phyloP scores from a whole-genome alignment of 164 flowering plant genomes.

The Tinospora cordifolia region DNA sequence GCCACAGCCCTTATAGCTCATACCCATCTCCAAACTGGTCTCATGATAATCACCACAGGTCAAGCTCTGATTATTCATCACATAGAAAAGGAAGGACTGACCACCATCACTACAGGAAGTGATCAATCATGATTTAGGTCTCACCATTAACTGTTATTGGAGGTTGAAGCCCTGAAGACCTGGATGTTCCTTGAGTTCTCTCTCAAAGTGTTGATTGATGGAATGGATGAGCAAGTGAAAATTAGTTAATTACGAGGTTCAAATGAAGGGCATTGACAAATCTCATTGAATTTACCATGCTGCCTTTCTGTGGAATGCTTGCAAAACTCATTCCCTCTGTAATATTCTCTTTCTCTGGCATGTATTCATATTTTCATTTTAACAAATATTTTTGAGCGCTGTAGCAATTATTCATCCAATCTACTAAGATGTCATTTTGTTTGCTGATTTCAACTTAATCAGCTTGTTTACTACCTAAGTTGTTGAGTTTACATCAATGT shows the following conservation, averaged over 20 bases:
- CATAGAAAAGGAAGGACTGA: constrained; percentile 21
- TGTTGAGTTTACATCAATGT: neutral
- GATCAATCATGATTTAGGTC: constrained; percentile 7
- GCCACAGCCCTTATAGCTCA: constrained; percentile 23
- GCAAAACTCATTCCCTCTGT: neutral
- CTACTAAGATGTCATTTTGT: constrained; percentile 1
- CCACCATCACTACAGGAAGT: constrained; percentile 19
- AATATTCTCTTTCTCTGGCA: neutral
- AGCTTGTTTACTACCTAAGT: neutral
- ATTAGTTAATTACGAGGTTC: neutral
- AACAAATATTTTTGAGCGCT: neutral
- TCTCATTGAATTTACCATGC: too few relatives aligned
- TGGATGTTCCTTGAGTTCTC: neutral
- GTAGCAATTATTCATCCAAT: neutral
- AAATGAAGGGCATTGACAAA: neutral
- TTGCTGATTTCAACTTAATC: neutral
- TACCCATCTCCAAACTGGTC: constrained; percentile 21
- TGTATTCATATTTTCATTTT: neutral
- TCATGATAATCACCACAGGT: constrained; percentile 6
- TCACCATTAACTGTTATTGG: neutral
- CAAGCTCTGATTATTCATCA: constrained; percentile 14
- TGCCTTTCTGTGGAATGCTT: neutral
- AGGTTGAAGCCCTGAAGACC: neutral
- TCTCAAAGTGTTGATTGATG: neutral
- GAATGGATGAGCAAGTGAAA: constrained; percentile 4